phyloP scores from a whole-genome alignment of 2,329 filamentous ascomycete species.

The Stachybotrys elegans region DNA sequence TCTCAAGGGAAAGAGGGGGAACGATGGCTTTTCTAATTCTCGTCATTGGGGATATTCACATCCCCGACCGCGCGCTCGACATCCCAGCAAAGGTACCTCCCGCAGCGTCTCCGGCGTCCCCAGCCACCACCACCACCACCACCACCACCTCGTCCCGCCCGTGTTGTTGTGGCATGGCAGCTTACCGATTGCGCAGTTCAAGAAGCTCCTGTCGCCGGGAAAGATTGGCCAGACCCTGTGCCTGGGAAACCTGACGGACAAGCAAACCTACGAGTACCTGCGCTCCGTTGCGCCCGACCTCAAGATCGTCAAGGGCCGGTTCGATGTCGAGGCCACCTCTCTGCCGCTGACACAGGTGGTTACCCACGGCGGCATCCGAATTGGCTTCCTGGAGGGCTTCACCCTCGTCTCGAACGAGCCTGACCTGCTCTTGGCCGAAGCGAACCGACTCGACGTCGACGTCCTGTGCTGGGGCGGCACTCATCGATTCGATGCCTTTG shows the following conservation, averaged over 20 bases:
- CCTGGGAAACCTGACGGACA: slow-evolving; percentile 75
- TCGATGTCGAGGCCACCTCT: slow-evolving; percentile 62
- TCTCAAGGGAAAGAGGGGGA: slow-evolving; percentile 7
- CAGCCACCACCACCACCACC: background rate
- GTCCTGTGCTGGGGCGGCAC: slow-evolving; percentile 66
- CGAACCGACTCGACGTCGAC: slow-evolving; percentile 63
- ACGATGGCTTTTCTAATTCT: slow-evolving; percentile 86
- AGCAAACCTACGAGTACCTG: slow-evolving; percentile 75
- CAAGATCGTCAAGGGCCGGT: slow-evolving; percentile 64
- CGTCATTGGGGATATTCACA: slow-evolving; percentile 89
- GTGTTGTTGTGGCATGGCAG: slow-evolving; percentile 11
- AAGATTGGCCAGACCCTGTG: slow-evolving; percentile 81
- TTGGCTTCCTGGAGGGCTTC: slow-evolving; percentile 65
- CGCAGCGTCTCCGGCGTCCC: background rate
- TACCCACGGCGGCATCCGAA: slow-evolving; percentile 59
- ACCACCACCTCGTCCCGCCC: slow-evolving; percentile 2
- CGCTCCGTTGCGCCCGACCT: slow-evolving; percentile 68
- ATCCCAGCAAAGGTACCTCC: slow-evolving; percentile 75
- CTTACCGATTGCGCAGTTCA: slow-evolving; percentile 55
- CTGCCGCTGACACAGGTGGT: slow-evolving; percentile 62
- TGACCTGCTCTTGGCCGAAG: slow-evolving; percentile 62
- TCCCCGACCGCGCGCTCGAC: slow-evolving; percentile 86
- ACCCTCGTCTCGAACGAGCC: slow-evolving; percentile 63
- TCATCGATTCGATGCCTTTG: slow-evolving; percentile 64
- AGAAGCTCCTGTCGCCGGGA: slow-evolving; percentile 76